Evolutionary conservation across 768 basidiomycete genomes (phyloP).

Genomic region (Stropharia rugosoannulata): DNA sequence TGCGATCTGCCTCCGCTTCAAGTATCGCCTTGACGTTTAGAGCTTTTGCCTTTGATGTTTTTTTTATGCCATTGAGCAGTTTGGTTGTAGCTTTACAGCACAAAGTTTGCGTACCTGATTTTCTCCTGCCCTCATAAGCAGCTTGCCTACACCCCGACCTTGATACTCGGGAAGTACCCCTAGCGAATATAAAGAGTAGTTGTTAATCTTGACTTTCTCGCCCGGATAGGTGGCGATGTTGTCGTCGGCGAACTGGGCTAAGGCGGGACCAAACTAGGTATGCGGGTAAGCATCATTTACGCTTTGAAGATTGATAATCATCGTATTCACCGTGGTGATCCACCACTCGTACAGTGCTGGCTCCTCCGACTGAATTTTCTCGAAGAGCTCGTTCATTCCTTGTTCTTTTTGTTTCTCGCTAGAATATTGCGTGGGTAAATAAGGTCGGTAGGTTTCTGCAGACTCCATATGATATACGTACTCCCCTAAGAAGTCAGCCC

Average conservation of each 20-base stretch:
- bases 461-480: neutral
- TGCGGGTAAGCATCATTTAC: no score
- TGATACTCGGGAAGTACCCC: slow-evolving; percentile 1
- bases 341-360: neutral
- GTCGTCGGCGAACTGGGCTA: neutral
- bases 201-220: slow-evolving; percentile 4
- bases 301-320: neutral
- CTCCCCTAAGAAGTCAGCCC: neutral
- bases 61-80: neutral
- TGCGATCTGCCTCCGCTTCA: neutral
- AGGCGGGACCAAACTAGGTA: neutral
- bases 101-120: neutral
- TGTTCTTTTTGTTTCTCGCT: slow-evolving; percentile 3
- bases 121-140: neutral
- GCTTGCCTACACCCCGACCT: neutral
- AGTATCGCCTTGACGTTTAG: neutral
- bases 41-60: neutral
- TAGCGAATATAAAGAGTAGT: slow-evolving; percentile 1
- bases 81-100: no score
- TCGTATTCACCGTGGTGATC: neutral
- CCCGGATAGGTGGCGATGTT: neutral
- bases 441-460: no score
- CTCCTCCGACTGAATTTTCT: neutral
- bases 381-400: slow-evolving; percentile 2
- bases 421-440: neutral